These are phyloP conservation scores for Phytophthora citricola DNA, from an alignment of 352 stramenopile genomes.

Conservation along the genomic window DNA sequence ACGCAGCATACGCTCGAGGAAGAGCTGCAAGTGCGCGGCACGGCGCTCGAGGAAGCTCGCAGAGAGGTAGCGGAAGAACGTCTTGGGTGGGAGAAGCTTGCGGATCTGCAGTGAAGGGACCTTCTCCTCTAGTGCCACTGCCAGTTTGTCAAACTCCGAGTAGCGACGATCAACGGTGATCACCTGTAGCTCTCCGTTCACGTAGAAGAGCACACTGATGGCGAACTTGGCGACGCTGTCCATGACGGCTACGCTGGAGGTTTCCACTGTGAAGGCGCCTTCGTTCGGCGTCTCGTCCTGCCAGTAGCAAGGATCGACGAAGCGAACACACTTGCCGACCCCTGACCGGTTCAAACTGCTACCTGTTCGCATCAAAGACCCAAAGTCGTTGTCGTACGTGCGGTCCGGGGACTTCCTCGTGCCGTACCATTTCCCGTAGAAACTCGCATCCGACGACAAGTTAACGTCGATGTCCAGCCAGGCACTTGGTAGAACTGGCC, in stretches of 20 bases:
- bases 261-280: slow-evolving; percentile 76
- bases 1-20: slow-evolving; percentile 64
- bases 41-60: slow-evolving; percentile 68
- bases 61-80: slow-evolving; percentile 67
- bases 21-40: slow-evolving; percentile 63
- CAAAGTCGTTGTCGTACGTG: slow-evolving; percentile 34
- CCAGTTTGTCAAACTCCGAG: slow-evolving; percentile 73
- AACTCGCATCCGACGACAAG: slow-evolving; percentile 33
- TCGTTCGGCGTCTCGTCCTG: slow-evolving; percentile 45
- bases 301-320: slow-evolving; percentile 63
- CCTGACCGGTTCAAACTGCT: slow-evolving; percentile 21
- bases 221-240: slow-evolving; percentile 60
- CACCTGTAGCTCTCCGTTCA: slow-evolving; percentile 46
- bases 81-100: slow-evolving; percentile 72
- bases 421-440: slow-evolving; percentile 45
- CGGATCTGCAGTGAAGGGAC: slow-evolving; percentile 55
- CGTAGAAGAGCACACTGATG: slow-evolving; percentile 70
- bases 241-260: slow-evolving; percentile 58
- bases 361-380: slow-evolving; percentile 12
- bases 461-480: slow-evolving; percentile 63
- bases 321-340: slow-evolving; percentile 61
- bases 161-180: slow-evolving; percentile 66
- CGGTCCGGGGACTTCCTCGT: slow-evolving; percentile 28
- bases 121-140: slow-evolving; percentile 61
- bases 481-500: slow-evolving; percentile 57